phyloP scores from a whole-genome alignment of 192 early-diverging fungal species.

The Coemansia umbellata region DNA sequence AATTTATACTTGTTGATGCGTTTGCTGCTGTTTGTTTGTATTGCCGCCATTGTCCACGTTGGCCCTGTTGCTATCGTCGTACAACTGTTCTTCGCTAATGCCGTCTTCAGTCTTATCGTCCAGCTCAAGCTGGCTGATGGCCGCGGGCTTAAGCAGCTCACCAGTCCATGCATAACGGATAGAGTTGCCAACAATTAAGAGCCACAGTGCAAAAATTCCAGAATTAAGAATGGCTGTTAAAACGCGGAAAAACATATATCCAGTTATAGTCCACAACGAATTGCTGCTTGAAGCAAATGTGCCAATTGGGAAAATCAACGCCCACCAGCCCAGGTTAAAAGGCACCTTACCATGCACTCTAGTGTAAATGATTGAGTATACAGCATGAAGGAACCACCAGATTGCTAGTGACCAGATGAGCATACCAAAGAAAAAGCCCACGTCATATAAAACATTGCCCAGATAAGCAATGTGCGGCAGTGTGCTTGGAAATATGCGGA shows the following conservation, averaged over 20 bases:
- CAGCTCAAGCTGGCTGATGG: constrained; percentile 21
- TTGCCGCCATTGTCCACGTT: not conserved
- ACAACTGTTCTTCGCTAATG: not conserved
- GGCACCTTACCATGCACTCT: constrained; percentile 26
- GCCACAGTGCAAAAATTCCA: constrained; percentile 30
- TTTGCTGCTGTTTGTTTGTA: not conserved
- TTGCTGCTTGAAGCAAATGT: constrained; percentile 32
- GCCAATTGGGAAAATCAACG: constrained; percentile 54
- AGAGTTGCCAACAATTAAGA: constrained; percentile 19
- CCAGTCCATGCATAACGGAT: constrained; percentile 42
- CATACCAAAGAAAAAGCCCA: constrained; percentile 36
- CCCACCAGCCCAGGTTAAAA: constrained; percentile 60
- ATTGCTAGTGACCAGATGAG: constrained; percentile 47
- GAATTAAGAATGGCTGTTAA: constrained; percentile 38
- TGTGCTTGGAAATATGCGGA: constrained; percentile 23
- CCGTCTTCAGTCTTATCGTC: not conserved
- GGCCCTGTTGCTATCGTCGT: not conserved
- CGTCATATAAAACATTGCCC: constrained; percentile 23
- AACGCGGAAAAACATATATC: constrained; percentile 33
- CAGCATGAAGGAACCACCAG: constrained; percentile 51
- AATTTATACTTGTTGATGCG: too few relatives aligned
- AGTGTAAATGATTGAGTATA: constrained; percentile 32
- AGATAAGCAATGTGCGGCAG: constrained; percentile 25
- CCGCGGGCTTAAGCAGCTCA: constrained; percentile 38
- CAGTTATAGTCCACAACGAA: constrained; percentile 15